These are phyloP conservation scores for Xylaria polymorpha DNA, from an alignment of 2,329 filamentous ascomycete species.

Conservation along the genomic window DNA sequence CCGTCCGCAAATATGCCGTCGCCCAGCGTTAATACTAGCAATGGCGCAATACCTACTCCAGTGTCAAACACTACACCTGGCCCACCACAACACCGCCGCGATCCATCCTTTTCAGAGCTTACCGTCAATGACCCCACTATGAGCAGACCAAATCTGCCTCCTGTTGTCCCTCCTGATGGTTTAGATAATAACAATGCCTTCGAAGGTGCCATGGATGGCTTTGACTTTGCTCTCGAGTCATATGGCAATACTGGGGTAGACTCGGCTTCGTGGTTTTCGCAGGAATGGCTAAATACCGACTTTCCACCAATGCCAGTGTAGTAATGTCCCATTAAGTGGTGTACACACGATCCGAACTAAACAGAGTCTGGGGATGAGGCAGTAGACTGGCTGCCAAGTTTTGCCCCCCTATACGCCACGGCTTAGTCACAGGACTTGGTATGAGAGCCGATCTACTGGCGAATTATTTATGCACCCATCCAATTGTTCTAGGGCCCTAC, in stretches of 20 bases:
- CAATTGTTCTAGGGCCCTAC: background rate
- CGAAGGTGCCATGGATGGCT: constrained; percentile 60
- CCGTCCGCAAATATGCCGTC: constrained; percentile 46
- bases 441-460: background rate
- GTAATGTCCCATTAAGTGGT: background rate
- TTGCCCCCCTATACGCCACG: background rate
- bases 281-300: constrained; percentile 50
- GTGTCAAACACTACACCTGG: constrained; percentile 39
- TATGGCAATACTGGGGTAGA: constrained; percentile 55
- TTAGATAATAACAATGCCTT: constrained; percentile 63
- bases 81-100: constrained; percentile 41
- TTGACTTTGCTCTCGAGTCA: constrained; percentile 59
- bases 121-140: constrained; percentile 45
- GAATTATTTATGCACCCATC: background rate
- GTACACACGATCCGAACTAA: background rate
- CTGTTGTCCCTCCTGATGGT: constrained; percentile 51
- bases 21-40: constrained; percentile 38
- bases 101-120: constrained; percentile 44
- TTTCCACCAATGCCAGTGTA: constrained; percentile 48
- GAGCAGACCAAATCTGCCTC: constrained; percentile 48
- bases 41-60: constrained; percentile 44
- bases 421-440: background rate
- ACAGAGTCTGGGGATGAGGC: background rate
- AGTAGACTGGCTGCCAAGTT: background rate
- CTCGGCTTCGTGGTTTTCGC: constrained; percentile 50